phyloP scores from a whole-genome alignment of 1,284 basidiomycete species.

The Dichomitus squalens region DNA sequence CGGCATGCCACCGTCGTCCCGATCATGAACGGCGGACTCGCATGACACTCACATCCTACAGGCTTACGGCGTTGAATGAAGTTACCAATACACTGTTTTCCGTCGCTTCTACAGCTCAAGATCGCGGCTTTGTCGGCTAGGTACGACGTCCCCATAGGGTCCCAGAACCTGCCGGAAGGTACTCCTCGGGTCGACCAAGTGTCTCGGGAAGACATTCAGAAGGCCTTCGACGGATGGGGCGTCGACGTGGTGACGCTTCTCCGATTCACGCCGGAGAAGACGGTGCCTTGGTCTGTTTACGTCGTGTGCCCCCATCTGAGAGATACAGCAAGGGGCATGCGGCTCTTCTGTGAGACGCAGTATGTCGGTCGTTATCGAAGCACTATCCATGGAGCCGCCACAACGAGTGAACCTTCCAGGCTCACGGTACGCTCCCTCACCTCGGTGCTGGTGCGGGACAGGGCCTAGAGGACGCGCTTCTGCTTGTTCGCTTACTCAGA shows the following conservation, averaged over 20 bases:
- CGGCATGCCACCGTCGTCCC: slow-evolving; percentile 63
- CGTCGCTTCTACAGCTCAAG: slow-evolving; percentile 44
- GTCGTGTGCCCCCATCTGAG: slow-evolving; percentile 50
- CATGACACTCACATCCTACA: too few relatives aligned
- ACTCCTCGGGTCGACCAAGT: slow-evolving; percentile 51
- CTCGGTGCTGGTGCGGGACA: slow-evolving; percentile 64
- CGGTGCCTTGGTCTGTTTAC: slow-evolving; percentile 64
- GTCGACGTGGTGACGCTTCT: slow-evolving; percentile 47
- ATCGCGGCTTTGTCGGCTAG: slow-evolving; percentile 53
- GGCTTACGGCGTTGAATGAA: too few relatives aligned
- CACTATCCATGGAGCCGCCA: too few relatives aligned
- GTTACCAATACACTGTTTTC: too few relatives aligned
- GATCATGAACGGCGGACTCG: slow-evolving; percentile 46
- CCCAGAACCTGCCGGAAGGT: slow-evolving; percentile 36
- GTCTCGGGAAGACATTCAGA: slow-evolving; percentile 46
- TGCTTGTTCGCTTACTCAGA: slow-evolving; percentile 52
- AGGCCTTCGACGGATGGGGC: slow-evolving; percentile 52
- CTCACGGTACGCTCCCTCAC: slow-evolving; percentile 62
- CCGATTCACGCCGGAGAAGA: slow-evolving; percentile 45
- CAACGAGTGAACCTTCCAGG: slow-evolving; percentile 36
- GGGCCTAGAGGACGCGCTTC: slow-evolving; percentile 60
- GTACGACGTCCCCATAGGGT: slow-evolving; percentile 38
- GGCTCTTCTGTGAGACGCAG: slow-evolving; percentile 62
- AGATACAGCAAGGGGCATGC: slow-evolving; percentile 50
- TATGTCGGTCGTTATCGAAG: slow-evolving; percentile 29